phyloP scores from a whole-genome alignment of 352 stramenopile species.

The Globisporangium abappressorium region DNA sequence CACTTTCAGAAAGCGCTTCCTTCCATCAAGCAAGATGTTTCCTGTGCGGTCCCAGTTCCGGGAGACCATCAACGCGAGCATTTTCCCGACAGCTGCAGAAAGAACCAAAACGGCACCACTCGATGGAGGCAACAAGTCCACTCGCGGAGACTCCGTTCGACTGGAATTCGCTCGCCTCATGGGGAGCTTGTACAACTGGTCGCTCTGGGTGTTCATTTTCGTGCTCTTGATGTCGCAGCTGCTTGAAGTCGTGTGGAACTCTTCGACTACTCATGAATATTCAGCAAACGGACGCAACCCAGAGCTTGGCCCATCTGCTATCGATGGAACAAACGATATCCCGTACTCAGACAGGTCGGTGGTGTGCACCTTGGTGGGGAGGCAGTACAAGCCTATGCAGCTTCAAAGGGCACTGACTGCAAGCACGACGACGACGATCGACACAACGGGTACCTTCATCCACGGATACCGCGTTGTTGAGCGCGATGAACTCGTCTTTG shows the following conservation, averaged over 20 bases:
- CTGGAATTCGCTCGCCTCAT: neutral
- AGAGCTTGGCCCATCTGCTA: neutral
- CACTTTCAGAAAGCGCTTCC: neutral
- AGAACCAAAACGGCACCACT: neutral
- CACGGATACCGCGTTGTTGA: conserved; percentile 17
- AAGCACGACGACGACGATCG: conserved; percentile 12
- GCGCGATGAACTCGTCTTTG: conserved; percentile 9
- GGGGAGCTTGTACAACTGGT: conserved; percentile 17
- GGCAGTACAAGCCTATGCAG: conserved; percentile 19
- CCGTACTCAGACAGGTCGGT: conserved; percentile 15
- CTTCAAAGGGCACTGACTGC: conserved; percentile 5
- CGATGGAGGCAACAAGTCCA: neutral
- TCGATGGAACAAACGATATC: conserved; percentile 9
- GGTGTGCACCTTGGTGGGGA: conserved; percentile 10
- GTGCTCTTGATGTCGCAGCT: conserved; percentile 15
- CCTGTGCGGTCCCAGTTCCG: neutral
- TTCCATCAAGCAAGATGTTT: neutral
- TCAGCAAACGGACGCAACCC: neutral
- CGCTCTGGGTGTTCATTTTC: conserved; percentile 15
- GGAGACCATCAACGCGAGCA: conserved; percentile 3
- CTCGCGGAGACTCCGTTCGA: neutral
- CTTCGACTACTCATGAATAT: conserved; percentile 5
- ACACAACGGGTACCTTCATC: conserved; percentile 9
- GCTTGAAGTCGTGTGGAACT: conserved; percentile 19
- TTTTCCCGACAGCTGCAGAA: neutral